These are phyloP conservation scores for Trichoderma sp. DNA, from an alignment of 2,329 filamentous ascomycete genomes.

Conservation along the genomic window DNA sequence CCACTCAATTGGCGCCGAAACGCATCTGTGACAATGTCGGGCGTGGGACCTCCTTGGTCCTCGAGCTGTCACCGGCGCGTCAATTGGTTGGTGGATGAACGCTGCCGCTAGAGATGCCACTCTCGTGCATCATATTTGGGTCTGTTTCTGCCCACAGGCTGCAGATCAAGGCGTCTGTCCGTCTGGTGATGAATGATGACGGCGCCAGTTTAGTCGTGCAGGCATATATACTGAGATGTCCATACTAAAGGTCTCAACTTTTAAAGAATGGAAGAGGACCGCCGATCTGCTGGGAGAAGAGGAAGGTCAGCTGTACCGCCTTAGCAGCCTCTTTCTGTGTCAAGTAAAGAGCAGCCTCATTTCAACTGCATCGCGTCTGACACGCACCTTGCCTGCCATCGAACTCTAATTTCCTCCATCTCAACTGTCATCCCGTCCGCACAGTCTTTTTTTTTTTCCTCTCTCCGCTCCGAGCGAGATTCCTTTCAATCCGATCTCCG, in stretches of 20 bases:
- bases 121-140: background rate
- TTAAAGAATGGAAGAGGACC: background rate
- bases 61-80: background rate
- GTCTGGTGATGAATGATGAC: background rate
- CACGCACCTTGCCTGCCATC: background rate
- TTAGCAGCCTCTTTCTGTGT: background rate
- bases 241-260: background rate
- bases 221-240: background rate
- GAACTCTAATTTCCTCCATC: background rate
- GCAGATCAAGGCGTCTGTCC: background rate
- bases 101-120: background rate
- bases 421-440: background rate
- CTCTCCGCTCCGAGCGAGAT: too few relatives aligned
- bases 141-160: background rate
- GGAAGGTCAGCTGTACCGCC: background rate
- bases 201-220: background rate
- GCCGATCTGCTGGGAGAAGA: background rate
- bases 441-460: background rate
- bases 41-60: background rate
- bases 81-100: slow-evolving; percentile 14
- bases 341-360: background rate
- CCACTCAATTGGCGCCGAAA: slow-evolving; percentile 20
- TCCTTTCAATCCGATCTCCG: background rate
- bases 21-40: slow-evolving; percentile 7
- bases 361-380: background rate